Base-by-base conservation (phyloP, 1,284 basidiomycete species). In the Grifola frondosa region DNA sequence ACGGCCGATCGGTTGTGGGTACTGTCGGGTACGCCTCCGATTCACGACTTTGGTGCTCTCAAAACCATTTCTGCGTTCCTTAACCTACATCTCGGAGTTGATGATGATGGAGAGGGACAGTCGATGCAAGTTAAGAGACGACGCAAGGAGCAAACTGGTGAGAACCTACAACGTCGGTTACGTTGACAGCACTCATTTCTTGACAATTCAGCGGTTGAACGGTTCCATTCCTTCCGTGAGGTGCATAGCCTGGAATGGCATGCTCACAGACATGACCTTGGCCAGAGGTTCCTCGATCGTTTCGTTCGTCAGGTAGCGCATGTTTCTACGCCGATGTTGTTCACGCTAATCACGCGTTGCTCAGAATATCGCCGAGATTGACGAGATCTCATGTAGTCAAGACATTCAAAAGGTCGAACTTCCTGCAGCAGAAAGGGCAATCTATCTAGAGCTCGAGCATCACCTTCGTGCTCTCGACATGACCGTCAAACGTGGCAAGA, bases 171-270 rank as follows among this genome's bases (percentile, higher is more conserved):
- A 20, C 9, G 22, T 15, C 34, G 38, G 32, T 16, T 37, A 32
- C 36, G 48, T 28, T 45, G 15, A 9, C 23, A 1, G n/a, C 33
- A 19, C 35, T 48, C 13, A 50, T 29, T n/a, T 6, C n/a, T n/a
- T n/a, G n/a, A n/a, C 17, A 2, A 31, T 56, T n/a, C 52, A 91
- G 88, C 83, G 44, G 92, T 88, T 36, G 94, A 97, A 62, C 82
- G 84, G 54, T 97, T 97, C 77, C 92, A 97, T 64, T 95, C 94
- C 1, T 97, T 95, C 84, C 83, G 93, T 21, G 95, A 97, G 60
- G 86, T 94, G 15, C 93, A 91, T 59, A 94, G 86, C 32, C 66
- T 88, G 16, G 88, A 93, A 51, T 97, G 94, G 94, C 94, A 97
- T 61, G 82, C 83, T 1, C 84, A 91, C 53, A 83, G 94, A 7